Base-by-base conservation (phyloP, 305 asterid genomes). In the Fraxinus latifolia region DNA sequence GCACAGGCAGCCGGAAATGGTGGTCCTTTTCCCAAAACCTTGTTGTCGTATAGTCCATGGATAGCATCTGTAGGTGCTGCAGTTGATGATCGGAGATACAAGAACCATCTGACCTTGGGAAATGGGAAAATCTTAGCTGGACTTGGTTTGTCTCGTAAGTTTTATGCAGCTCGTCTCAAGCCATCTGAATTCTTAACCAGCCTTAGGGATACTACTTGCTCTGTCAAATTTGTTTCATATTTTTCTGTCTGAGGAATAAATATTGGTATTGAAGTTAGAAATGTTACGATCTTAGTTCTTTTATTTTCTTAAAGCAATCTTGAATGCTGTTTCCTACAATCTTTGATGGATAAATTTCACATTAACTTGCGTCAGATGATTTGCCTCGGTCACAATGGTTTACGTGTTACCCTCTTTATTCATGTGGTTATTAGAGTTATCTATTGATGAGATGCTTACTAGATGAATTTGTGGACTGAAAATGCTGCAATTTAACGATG, bases 1-100 rank as follows among this genome's bases (percentile, higher is more conserved):
- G 98, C 81, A 81, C 99, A 96, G 85, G 98, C 99, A 68, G 98
- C 98, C 79, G 99, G 99, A 80, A 96, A 96, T 81, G 99, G 98
- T 67, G 99, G 99, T 32, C 99, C 99, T 47, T 94, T 91, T 82
- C 97, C 98, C 31, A 96, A 92, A 83, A 94, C 98, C 17, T 70
- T 94, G 82, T 77, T 96, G 83, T 96, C 99, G 75, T 96, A 93
- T 87, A 94, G 98, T 90, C 99, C 99, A 19, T 96, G 99, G 99
- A 94, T 96, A 82, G 91, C 89, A 73, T 82, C 99, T 75, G 97
- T 94, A 77, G 99, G 98, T 78, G 99, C 99, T 85, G 99, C 98
- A 55, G 94, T 94, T 60, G 99, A 96, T 90, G 99, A 96, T 73
- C 91, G 99, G 58, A 88, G 98, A 88, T 96, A 96, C 89, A 96